Evolutionary conservation across 2,329 filamentous ascomycete genomes (phyloP).

Genomic region (Stachybotrys chlorohalonatus): DNA sequence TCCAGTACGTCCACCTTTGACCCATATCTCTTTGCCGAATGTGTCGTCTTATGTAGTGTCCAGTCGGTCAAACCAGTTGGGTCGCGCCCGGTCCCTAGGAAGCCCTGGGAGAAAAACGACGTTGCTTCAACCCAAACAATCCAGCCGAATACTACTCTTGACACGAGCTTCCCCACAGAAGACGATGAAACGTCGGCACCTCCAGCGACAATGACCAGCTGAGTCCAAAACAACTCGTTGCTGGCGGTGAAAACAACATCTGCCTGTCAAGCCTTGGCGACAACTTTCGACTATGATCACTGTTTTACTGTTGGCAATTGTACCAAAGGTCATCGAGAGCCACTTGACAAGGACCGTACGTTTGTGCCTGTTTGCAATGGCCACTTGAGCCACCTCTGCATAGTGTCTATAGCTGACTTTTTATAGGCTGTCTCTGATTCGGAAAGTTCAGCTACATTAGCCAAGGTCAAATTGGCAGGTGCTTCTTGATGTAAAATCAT

Average conservation of each 20-base stretch:
- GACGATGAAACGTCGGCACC: slow-evolving; percentile 11
- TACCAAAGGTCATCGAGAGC: neutral
- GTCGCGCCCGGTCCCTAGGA: slow-evolving; percentile 36
- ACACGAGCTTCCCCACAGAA: slow-evolving; percentile 25
- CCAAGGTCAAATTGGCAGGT: neutral
- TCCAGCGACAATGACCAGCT: neutral
- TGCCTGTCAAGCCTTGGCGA: too few relatives aligned
- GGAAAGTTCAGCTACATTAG: neutral
- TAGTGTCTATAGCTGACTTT: too few relatives aligned
- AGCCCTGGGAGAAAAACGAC: slow-evolving; percentile 70
- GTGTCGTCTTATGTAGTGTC: neutral
- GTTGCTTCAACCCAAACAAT: slow-evolving; percentile 7
- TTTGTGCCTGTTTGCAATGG: too few relatives aligned
- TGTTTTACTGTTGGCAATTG: neutral
- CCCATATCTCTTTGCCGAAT: neutral
- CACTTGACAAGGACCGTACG: neutral
- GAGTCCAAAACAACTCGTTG: neutral
- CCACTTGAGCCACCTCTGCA: too few relatives aligned
- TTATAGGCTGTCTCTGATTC: neutral
- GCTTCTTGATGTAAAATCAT: too few relatives aligned
- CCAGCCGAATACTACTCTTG: slow-evolving; percentile 15
- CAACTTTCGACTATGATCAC: too few relatives aligned
- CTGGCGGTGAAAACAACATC: too few relatives aligned
- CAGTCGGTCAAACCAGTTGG: slow-evolving; percentile 40
- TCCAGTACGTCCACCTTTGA: slow-evolving; percentile 39